phyloP scores from a whole-genome alignment of 106 monocot genomes.

The Apostasia shenzhenica region DNA sequence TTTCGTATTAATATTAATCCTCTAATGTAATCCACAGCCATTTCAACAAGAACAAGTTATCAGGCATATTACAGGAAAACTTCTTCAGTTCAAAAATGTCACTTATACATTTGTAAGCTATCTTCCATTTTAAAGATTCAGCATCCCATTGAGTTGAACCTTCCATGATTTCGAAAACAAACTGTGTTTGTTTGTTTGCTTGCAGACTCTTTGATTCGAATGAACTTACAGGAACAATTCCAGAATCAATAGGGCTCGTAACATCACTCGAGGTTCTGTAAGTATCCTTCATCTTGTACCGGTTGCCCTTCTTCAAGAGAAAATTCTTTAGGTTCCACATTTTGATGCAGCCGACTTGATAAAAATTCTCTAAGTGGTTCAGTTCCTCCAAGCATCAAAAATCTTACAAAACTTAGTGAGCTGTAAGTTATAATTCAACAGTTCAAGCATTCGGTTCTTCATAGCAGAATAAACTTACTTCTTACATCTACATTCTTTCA shows the following conservation, averaged over 20 bases:
- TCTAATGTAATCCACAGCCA: slow-evolving; percentile 19
- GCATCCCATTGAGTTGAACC: not conserved
- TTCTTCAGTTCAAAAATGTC: slow-evolving; percentile 27
- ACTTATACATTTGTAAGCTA: slow-evolving; percentile 30
- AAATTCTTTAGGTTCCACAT: not conserved
- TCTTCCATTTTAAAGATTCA: not conserved
- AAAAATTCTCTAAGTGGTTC: slow-evolving; percentile 36
- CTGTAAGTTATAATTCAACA: slow-evolving; percentile 40
- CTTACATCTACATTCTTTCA: slow-evolving; percentile 12
- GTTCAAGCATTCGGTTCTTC: not conserved
- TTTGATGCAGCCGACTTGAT: slow-evolving; percentile 45
- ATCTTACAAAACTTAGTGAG: slow-evolving; percentile 25
- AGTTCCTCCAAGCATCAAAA: slow-evolving; percentile 47
- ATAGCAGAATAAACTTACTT: not conserved
- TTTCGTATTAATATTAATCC: not conserved
- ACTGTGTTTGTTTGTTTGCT: not conserved
- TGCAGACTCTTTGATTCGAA: slow-evolving; percentile 57
- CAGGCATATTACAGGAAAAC: slow-evolving; percentile 21
- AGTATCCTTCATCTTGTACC: slow-evolving; percentile 17
- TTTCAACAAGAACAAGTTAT: slow-evolving; percentile 31
- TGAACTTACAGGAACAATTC: slow-evolving; percentile 40
- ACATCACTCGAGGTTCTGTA: slow-evolving; percentile 40
- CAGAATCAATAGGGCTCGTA: slow-evolving; percentile 36
- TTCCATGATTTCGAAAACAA: not conserved
- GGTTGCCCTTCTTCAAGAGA: not conserved